phyloP scores from a whole-genome alignment of 371 early-diverging fungal species.

The Mortierella sp. region DNA sequence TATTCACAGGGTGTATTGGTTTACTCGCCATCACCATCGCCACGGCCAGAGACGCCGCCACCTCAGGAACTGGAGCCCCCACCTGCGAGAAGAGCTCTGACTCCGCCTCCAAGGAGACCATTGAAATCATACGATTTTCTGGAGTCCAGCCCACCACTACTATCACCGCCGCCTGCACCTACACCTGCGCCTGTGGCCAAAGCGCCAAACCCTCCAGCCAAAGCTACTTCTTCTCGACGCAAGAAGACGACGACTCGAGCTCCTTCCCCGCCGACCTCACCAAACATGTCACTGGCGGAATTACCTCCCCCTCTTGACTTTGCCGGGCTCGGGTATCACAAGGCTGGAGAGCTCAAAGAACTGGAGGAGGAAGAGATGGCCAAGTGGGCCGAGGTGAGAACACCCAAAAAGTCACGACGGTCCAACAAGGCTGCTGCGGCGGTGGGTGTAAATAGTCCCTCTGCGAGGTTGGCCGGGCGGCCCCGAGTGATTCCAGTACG shows the following conservation, averaged over 20 bases:
- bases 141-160: background rate
- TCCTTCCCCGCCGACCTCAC: conserved; percentile 13
- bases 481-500: background rate
- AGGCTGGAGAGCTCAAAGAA: background rate
- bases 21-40: background rate
- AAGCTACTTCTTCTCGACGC: background rate
- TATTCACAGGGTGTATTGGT: background rate
- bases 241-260: conserved; percentile 11
- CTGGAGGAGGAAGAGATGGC: background rate
- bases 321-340: conserved; percentile 24
- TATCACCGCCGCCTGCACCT: too few relatives aligned
- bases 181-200: background rate
- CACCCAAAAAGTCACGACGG: conserved; percentile 16
- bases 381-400: conserved; percentile 8
- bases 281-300: background rate
- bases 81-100: background rate
- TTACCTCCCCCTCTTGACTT: conserved; percentile 50
- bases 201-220: background rate
- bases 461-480: conserved; percentile 14
- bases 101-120: background rate
- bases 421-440: background rate
- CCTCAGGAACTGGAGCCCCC: background rate
- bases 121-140: background rate
- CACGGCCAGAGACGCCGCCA: background rate
- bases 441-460: background rate